Percentiles rank a stretch among this genome's conserved stretches.
phyloP scores from a whole-genome alignment of 805 yeast genomes.

The Wickerhamiella qilinensis region DNA sequence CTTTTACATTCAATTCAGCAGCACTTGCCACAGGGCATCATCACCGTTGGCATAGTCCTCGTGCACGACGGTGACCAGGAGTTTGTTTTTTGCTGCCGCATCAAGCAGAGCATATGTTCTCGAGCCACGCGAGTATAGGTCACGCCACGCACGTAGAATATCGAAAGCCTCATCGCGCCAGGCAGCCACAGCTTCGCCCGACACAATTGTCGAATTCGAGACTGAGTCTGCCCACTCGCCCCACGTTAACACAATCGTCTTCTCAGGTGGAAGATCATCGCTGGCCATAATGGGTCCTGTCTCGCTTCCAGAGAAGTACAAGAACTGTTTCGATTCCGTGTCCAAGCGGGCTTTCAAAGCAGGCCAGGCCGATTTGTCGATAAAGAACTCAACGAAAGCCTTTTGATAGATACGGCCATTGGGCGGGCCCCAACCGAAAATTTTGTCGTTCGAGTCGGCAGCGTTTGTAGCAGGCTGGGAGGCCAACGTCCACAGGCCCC shows the following conservation, averaged over 20 bases:
- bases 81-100: constrained; percentile 43
- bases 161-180: constrained; percentile 94
- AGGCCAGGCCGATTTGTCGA: constrained; percentile 60
- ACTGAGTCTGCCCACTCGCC: constrained; percentile 87
- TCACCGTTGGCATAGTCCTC: constrained; percentile 65
- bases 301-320: constrained; percentile 60
- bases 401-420: constrained; percentile 84
- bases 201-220: constrained; percentile 82
- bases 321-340: constrained; percentile 19
- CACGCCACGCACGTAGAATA: constrained; percentile 86
- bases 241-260: constrained; percentile 86
- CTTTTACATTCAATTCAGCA: not conserved
- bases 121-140: constrained; percentile 43
- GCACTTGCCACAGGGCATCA: constrained; percentile 56
- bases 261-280: constrained; percentile 27
- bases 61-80: constrained; percentile 70
- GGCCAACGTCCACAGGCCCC: constrained; percentile 71
- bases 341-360: constrained; percentile 37
- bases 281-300: constrained; percentile 35
- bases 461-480: constrained; percentile 93
- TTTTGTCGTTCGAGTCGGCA: constrained; percentile 58
- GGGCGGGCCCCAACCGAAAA: constrained; percentile 95
- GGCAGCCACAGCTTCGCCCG: constrained; percentile 80
- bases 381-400: constrained; percentile 79
- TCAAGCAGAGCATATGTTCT: constrained; percentile 46